Evolutionary conservation across 1,139 yeast species (phyloP), one percentile per base, ranked within the genome.

Genomic region (Insectozyma bohioensis): DNA sequence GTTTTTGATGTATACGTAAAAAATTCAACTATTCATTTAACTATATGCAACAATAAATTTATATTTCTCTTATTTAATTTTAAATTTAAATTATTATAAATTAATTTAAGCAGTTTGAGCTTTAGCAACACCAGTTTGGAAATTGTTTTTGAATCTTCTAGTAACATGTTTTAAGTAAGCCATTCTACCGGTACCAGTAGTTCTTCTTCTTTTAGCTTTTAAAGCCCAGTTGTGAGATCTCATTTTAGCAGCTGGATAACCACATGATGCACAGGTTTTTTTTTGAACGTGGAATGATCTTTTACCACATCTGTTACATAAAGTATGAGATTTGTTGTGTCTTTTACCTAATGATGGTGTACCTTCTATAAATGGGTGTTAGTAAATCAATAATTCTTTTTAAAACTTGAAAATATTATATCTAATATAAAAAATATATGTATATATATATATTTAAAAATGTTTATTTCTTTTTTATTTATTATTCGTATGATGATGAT

Each of bases 181-280:
- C 95, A 88, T 88, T 79, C 99, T 95, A 74, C 99, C 99, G 70
- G 97, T 83, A 79, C 99, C 99, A 58, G 97, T 90, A 60, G 99
- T 92, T 76, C 86, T 85, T 86, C 99, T 88, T 87, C 98, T 87
- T 85, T 90, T 87, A 65, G 97, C 96, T 85, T 92, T 92, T 55
- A 75, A 74, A 68, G 94, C 96, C 99, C 99, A 92, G 96, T 92
- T 92, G 95, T 78, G 85, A 63, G 86, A 78, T 85, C 98, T 88
- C 75, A 85, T 71, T 81, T 94, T 94, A 63, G 98, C 97, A 66
- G 97, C 88, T 76, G 99, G 99, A 85, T 92, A 92, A 63, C 98
- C 98, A 78, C 99, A 92, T 57, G 95, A 75, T 70, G 98, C 70
- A 79, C 99, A 92, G 63, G 96, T 88, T 82, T 87, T 85, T 95